Evolutionary conservation across 768 basidiomycete species (phyloP), one percentile per base, ranked within the genome.

Genomic region (Strobilomyces echinocephalus): DNA sequence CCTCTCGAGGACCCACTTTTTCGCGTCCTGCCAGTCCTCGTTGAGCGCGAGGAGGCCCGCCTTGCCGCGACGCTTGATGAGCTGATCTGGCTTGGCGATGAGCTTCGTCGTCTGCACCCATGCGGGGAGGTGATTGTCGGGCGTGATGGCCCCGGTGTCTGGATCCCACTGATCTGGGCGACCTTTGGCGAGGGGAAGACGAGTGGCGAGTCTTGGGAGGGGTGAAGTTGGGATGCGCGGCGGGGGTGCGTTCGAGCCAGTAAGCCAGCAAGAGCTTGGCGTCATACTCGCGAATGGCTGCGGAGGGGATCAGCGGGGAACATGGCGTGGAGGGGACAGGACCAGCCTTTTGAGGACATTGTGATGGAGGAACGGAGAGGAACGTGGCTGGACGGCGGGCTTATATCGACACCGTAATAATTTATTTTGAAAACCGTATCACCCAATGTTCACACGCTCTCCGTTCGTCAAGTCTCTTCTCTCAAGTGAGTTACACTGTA

Each of bases 61-160:
- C 81, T 99, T 99, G 66, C 97, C 97, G 57, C 97, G 90, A 60
- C 97, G 89, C 79, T 98, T 99, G 84, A 98, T 98, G 73, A 98
- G 87, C 76, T 97, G 94, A 76, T 95, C 94, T 24, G 94, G 94
- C 77, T 97, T 97, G 16, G 85, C 94, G 65, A 97, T 94, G 70
- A 95, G 90, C 78, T 91, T 91, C 61, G 70, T 83, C 60, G 78
- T 82, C 75, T 83, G 85, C 34, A 94, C 87, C 91, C 91, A 94
- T 63, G 78, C 72, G 15, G 90, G 90, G 30, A 93, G 73, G 55
- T 77, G 72, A 36, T 67, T 76, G 52, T 84, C 83, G 34, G 81
- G 73, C 1, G 82, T 83, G 72, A 84, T 75, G 3, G 79, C 63
- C 47, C 77, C 78, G 8, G 89, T 85, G 41, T 72, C 79, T 4